Evolutionary conservation across 768 basidiomycete species (phyloP).

Genomic region (Boletus patriciae): DNA sequence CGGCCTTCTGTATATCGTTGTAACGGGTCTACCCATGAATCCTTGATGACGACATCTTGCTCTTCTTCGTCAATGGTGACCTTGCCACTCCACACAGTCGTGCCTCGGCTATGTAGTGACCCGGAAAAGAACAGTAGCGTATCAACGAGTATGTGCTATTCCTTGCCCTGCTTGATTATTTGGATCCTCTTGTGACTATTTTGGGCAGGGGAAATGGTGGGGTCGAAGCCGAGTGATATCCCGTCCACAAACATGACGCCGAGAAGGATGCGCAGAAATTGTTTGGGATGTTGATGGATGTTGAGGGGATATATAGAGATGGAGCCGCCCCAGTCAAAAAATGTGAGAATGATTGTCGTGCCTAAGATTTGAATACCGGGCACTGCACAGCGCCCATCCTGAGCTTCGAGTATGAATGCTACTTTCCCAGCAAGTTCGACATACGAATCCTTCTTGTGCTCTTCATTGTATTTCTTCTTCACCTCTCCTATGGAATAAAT

Average conservation of each 20-base stretch:
- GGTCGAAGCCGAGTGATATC: neutral
- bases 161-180: neutral
- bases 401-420: neutral
- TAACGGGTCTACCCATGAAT: conserved; percentile 4
- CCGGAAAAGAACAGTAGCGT: neutral
- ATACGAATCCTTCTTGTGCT: neutral
- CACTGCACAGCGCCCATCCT: neutral
- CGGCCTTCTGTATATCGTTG: neutral
- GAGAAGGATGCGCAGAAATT: neutral
- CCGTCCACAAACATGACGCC: neutral
- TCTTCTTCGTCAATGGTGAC: neutral
- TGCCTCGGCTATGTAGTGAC: neutral
- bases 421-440: conserved; percentile 2
- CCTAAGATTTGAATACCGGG: conserved; percentile 1
- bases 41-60: conserved; percentile 5
- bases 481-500: too few species aligned
- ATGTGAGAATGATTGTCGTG: neutral
- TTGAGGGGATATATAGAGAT: neutral
- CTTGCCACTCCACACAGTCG: neutral
- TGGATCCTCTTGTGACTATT: neutral
- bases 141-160: neutral
- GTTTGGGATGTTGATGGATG: neutral
- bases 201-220: neutral
- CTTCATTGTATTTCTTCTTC: too few species aligned
- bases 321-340: conserved; percentile 8